These are phyloP conservation scores for Leccinellum luteum DNA, from an alignment of 768 basidiomycete genomes.

Conservation along the genomic window DNA sequence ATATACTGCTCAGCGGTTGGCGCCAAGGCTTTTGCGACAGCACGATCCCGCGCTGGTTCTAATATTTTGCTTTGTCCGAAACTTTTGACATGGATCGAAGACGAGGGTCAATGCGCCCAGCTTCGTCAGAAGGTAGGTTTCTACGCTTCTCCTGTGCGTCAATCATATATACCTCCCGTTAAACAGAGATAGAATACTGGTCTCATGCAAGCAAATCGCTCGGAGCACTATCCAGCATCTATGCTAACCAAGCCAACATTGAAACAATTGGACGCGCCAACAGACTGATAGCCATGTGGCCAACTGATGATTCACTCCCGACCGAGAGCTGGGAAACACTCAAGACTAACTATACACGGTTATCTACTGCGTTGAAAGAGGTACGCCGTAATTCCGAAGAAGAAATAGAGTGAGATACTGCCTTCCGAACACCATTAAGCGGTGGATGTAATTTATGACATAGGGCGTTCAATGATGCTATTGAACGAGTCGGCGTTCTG, in stretches of 20 bases:
- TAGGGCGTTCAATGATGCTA: slow-evolving; percentile 69
- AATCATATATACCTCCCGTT: slow-evolving; percentile 4
- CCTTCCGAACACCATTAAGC: not conserved
- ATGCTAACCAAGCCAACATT: slow-evolving; percentile 44
- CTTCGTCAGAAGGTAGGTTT: slow-evolving; percentile 71
- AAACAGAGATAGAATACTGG: slow-evolving; percentile 75
- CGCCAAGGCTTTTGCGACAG: not conserved
- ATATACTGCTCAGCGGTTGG: not conserved
- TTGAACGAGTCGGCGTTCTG: slow-evolving; percentile 67
- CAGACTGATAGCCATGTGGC: slow-evolving; percentile 68
- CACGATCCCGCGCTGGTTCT: not conserved
- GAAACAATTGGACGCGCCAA: slow-evolving; percentile 75
- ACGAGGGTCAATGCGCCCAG: slow-evolving; percentile 60
- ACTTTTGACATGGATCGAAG: slow-evolving; percentile 59
- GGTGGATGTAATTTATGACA: slow-evolving; percentile 8
- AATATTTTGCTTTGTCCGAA: not conserved
- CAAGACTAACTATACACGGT: slow-evolving; percentile 60
- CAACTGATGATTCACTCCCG: slow-evolving; percentile 63
- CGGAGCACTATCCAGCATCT: slow-evolving; percentile 51
- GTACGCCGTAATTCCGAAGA: slow-evolving; percentile 56
- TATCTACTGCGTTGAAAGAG: slow-evolving; percentile 59
- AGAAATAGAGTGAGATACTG: slow-evolving; percentile 57
- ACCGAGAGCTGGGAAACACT: slow-evolving; percentile 66
- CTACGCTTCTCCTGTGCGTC: slow-evolving; percentile 17
- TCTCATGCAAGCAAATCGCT: slow-evolving; percentile 62